A percentile compares a stretch with the other conserved stretches of the same genome.
These are phyloP conservation scores for Antarctomyces pellizariae DNA, from an alignment of 495 filamentous ascomycete genomes.

Conservation along the genomic window DNA sequence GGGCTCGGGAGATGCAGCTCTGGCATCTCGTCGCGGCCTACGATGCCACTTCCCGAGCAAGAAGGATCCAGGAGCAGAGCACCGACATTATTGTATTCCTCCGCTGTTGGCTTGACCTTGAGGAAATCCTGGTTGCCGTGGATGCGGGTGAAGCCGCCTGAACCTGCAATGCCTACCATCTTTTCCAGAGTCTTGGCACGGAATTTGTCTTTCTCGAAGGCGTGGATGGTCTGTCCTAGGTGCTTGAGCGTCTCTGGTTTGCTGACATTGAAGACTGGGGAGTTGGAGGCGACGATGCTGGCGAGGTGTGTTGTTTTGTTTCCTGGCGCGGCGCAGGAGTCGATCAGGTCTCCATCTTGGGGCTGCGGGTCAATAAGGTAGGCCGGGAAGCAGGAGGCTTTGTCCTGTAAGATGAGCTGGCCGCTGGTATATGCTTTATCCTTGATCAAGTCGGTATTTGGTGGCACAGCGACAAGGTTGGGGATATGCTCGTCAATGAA, in stretches of 20 bases:
- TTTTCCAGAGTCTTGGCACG: slow-evolving; percentile 51
- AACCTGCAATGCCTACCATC: slow-evolving; percentile 61
- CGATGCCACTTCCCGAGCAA: slow-evolving; percentile 85
- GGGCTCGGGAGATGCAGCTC: slow-evolving; percentile 28
- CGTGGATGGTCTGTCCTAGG: slow-evolving; percentile 25
- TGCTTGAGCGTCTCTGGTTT: slow-evolving; percentile 8
- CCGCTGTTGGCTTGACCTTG: slow-evolving; percentile 32
- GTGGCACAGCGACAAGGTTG: slow-evolving; percentile 58
- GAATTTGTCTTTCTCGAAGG: slow-evolving; percentile 43
- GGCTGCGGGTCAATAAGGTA: slow-evolving; percentile 43
- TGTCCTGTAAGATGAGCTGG: slow-evolving; percentile 76
- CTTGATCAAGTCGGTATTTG: slow-evolving; percentile 38
- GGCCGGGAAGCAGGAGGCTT: slow-evolving; percentile 88
- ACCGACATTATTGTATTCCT: slow-evolving; percentile 32
- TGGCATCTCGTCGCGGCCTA: slow-evolving; percentile 58
- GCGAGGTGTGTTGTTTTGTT: slow-evolving; percentile 95
- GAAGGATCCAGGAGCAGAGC: slow-evolving; percentile 74
- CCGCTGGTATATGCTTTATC: slow-evolving; percentile 50
- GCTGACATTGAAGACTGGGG: slow-evolving; percentile 9
- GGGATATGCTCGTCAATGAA: slow-evolving; percentile 60
- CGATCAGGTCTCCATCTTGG: slow-evolving; percentile 49
- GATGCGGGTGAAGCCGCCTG: slow-evolving; percentile 35
- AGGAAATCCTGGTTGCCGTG: slow-evolving; percentile 60
- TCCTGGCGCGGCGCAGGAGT: slow-evolving; percentile 81
- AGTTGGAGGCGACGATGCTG: slow-evolving; percentile 30